Conservation (phyloP, 2,329 filamentous ascomycete species). For the Alternaria incomplexa region DNA sequence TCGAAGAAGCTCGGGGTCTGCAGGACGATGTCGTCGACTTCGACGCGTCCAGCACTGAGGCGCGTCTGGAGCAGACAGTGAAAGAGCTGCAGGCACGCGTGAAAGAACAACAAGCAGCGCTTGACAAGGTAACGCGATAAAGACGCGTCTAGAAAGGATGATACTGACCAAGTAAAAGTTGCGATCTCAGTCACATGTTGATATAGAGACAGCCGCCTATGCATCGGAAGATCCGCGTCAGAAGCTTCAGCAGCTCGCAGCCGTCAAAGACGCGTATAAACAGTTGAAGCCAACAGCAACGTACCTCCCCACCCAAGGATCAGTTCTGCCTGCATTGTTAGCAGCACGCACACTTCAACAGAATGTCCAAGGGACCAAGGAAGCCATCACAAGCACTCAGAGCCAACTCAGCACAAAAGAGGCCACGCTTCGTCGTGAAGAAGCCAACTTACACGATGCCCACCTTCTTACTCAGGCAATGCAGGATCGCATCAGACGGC, state of each 20-base stretch:
- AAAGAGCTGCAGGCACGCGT: constrained; percentile 67
- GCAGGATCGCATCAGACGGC: constrained; percentile 62
- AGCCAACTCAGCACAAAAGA: constrained; percentile 49
- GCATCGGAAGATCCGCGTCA: constrained; percentile 43
- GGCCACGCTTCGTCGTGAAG: constrained; percentile 52
- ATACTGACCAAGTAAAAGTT: constrained; percentile 52
- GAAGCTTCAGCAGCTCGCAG: constrained; percentile 54
- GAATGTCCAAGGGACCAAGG: constrained; percentile 68
- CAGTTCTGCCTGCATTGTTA: constrained; percentile 72
- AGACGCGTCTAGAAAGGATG: background rate
- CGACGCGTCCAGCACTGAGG: constrained; percentile 53
- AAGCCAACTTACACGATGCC: constrained; percentile 56
- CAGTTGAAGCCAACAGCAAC: constrained; percentile 67
- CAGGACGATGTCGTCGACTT: constrained; percentile 45
- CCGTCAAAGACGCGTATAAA: constrained; percentile 70
- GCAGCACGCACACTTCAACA: constrained; percentile 71
- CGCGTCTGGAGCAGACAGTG: constrained; percentile 70
- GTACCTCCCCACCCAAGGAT: constrained; percentile 69
- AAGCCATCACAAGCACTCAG: constrained; percentile 58
- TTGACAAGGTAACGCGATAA: constrained; percentile 51
- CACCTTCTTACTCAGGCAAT: constrained; percentile 56
- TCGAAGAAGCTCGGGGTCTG: constrained; percentile 22
- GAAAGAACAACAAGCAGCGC: constrained; percentile 54
- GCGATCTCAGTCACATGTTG: constrained; percentile 37
- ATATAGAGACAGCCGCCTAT: constrained; percentile 35